Evolutionary conservation across 305 asterid species (phyloP).

Genomic region (Stenogyne calaminthoides): DNA sequence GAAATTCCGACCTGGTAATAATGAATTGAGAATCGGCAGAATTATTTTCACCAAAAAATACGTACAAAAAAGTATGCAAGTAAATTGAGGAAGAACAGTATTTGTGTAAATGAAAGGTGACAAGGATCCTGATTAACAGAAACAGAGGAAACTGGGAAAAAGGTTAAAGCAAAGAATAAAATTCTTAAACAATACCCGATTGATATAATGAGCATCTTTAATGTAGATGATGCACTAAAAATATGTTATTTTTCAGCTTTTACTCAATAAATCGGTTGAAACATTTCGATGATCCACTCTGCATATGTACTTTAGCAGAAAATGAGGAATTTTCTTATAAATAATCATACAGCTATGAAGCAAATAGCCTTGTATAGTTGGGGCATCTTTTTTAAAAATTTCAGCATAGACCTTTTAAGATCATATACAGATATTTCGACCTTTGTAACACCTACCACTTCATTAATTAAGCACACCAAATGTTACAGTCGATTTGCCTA

Average conservation of each 20-base stretch:
- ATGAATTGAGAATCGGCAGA: too few relatives aligned
- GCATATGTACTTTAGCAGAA: neutral
- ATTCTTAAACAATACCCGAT: neutral
- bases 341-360: too few relatives aligned
- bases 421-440: neutral
- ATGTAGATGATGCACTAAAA: neutral
- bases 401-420: neutral
- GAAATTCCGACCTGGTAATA: constrained; percentile 79
- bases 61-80: too few relatives aligned
- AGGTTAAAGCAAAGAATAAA: neutral
- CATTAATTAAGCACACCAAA: neutral
- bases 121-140: neutral
- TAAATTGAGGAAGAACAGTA: too few relatives aligned
- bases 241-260: neutral
- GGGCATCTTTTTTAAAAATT: neutral
- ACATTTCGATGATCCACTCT: neutral
- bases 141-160: neutral
- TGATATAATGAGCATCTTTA: neutral
- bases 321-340: too few relatives aligned
- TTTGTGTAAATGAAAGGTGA: neutral
- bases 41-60: too few relatives aligned
- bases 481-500: neutral
- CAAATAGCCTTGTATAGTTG: too few relatives aligned
- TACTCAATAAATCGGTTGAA: neutral
- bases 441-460: neutral